Conservation (phyloP, 768 basidiomycete genomes). For the Serendipita sp. region DNA sequence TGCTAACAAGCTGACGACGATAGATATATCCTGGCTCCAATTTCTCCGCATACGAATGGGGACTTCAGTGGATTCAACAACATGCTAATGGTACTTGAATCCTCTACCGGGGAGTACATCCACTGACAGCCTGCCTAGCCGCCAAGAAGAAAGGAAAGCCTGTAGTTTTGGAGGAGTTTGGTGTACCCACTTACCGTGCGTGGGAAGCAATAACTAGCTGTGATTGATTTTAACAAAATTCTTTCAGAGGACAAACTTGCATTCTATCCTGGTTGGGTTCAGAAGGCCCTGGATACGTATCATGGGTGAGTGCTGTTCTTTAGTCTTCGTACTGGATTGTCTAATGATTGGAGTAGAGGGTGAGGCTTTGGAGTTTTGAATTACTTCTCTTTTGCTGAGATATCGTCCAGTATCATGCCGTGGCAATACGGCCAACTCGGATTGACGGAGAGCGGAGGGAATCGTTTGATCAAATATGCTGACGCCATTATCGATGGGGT, state of each 20-base stretch:
- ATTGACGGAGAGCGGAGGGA: slow-evolving; percentile 35
- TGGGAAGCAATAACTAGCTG: not conserved
- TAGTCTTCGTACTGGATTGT: not conserved
- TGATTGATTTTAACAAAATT: not conserved
- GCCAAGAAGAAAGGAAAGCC: slow-evolving; percentile 28
- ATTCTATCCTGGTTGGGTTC: slow-evolving; percentile 38
- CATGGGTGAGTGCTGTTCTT: slow-evolving; percentile 28
- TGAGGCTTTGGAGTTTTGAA: not conserved
- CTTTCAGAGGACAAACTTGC: slow-evolving; percentile 31
- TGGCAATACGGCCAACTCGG: slow-evolving; percentile 42
- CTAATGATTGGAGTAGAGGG: not conserved
- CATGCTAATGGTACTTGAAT: slow-evolving; percentile 25
- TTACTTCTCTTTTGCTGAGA: not conserved
- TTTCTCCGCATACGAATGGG: slow-evolving; percentile 26
- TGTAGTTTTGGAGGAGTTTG: slow-evolving; percentile 22
- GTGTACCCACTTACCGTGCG: slow-evolving; percentile 26
- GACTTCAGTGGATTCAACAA: slow-evolving; percentile 21
- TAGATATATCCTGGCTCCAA: slow-evolving; percentile 35
- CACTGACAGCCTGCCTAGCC: slow-evolving; percentile 19
- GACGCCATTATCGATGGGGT: slow-evolving; percentile 35
- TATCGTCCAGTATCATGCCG: slow-evolving; percentile 31
- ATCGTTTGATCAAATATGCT: slow-evolving; percentile 39
- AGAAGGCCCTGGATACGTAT: slow-evolving; percentile 31
- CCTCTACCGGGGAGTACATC: no score
- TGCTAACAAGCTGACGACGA: not conserved